Evolutionary conservation across 768 basidiomycete species (phyloP).

Genomic region (Termitomyces sp.): DNA sequence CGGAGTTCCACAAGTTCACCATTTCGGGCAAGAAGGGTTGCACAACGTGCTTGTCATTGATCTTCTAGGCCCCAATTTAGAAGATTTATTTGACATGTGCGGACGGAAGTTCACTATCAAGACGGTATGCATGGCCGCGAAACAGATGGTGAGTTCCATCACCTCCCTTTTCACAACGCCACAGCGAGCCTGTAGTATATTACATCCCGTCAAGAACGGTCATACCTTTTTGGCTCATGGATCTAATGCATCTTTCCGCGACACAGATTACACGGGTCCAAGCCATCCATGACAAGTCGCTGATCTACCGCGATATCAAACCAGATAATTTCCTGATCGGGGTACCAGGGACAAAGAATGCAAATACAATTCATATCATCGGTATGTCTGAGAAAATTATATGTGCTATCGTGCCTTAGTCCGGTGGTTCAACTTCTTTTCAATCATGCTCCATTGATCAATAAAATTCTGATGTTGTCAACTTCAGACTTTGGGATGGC

Average conservation of each 20-base stretch:
- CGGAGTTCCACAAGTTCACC: slow-evolving; percentile 96
- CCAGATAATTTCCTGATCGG: slow-evolving; percentile 99
- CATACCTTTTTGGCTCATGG: background rate
- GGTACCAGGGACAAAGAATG: slow-evolving; percentile 84
- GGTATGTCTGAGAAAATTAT: slow-evolving; percentile 41
- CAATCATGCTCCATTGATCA: background rate
- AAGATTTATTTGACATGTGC: slow-evolving; percentile 99
- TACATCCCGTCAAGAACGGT: slow-evolving; percentile 10
- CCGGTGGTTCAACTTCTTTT: background rate
- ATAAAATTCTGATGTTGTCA: slow-evolving; percentile 1
- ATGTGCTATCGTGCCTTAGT: background rate
- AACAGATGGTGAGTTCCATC: slow-evolving; percentile 79
- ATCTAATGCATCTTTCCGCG: slow-evolving; percentile 6
- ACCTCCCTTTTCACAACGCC: background rate
- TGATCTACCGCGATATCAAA: slow-evolving; percentile 99
- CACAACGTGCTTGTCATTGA: slow-evolving; percentile 96
- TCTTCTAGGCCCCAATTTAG: slow-evolving; percentile 93
- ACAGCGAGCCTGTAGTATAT: slow-evolving; percentile 1
- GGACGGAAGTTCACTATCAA: slow-evolving; percentile 97
- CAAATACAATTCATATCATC: slow-evolving; percentile 83
- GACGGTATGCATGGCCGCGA: slow-evolving; percentile 98
- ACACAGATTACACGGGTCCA: slow-evolving; percentile 90
- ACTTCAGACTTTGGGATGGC: slow-evolving; percentile 94
- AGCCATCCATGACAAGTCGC: slow-evolving; percentile 95
- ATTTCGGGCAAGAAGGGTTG: slow-evolving; percentile 97